A percentile compares a stretch with the other conserved stretches of the same genome.
These are phyloP conservation scores for Piper betle DNA, from an alignment of 164 flowering plant genomes.

Conservation along the genomic window DNA sequence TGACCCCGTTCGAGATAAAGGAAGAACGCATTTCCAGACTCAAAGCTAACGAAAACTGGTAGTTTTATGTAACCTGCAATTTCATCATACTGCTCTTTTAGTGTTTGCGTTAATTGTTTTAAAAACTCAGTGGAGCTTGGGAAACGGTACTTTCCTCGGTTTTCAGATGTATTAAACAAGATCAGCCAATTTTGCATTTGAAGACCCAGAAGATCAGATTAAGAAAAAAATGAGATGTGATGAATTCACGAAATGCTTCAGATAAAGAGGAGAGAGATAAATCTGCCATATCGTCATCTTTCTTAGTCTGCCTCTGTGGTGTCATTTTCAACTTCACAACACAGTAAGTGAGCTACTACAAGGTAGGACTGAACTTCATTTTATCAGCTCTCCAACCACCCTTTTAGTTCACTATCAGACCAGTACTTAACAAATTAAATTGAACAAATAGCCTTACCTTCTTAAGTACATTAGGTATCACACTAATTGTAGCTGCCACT, in stretches of 20 bases:
- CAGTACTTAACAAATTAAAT: too few relatives aligned
- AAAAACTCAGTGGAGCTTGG: conserved; percentile 59
- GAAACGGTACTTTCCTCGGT: conserved; percentile 75
- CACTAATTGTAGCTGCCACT: too few relatives aligned
- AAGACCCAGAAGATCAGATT: conserved; percentile 30
- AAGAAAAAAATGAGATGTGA: conserved; percentile 40
- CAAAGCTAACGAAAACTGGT: conserved; percentile 74
- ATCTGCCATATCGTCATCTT: conserved; percentile 25
- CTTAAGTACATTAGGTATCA: too few relatives aligned
- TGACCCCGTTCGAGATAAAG: conserved; percentile 57
- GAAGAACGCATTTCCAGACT: conserved; percentile 64
- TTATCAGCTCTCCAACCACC: too few relatives aligned
- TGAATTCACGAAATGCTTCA: conserved; percentile 53
- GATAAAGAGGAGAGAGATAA: conserved; percentile 47
- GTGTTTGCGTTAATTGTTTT: neutral
- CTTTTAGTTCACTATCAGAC: too few relatives aligned
- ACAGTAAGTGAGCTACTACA: neutral
- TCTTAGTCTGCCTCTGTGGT: conserved; percentile 19
- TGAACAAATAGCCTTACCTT: too few relatives aligned
- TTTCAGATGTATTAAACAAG: conserved; percentile 59
- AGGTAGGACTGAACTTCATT: too few relatives aligned
- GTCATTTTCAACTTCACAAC: neutral
- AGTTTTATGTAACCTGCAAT: neutral
- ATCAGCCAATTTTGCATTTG: conserved; percentile 36
- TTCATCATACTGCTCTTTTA: too few relatives aligned